phyloP scores from a whole-genome alignment of 1,284 basidiomycete species.

The Cutaneotrichosporon sp. region DNA sequence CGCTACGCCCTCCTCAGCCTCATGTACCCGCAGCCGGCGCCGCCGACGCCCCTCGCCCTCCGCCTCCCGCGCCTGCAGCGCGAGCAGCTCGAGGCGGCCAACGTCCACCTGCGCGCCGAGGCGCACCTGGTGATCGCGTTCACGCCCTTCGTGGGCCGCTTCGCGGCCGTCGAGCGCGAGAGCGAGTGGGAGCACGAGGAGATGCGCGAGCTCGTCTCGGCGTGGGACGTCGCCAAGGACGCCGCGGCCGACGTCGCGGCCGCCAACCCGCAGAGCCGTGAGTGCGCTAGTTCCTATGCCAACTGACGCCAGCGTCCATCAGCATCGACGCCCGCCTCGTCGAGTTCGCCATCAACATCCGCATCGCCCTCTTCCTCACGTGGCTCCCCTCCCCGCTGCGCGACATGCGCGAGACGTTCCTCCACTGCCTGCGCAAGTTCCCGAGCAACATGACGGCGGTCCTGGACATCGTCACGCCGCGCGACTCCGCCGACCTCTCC shows the following conservation, averaged over 20 bases:
- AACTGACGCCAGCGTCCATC: conserved; percentile 12
- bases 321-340: conserved; percentile 17
- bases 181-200: conserved; percentile 1
- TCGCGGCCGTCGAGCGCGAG: conserved; percentile 14
- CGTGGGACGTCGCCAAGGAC: conserved; percentile 5
- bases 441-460: conserved; percentile 11
- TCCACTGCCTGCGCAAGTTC: conserved; percentile 11
- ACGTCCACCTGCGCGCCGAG: conserved; percentile 19
- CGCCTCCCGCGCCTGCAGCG: conserved; percentile 15
- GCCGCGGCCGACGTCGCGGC: neutral
- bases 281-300: too few relatives aligned
- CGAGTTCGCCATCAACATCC: conserved; percentile 15
- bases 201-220: conserved; percentile 2
- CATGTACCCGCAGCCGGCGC: conserved; percentile 12
- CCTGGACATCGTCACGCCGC: conserved; percentile 12
- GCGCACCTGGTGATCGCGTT: conserved; percentile 13
- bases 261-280: conserved; percentile 2
- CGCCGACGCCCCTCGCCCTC: conserved; percentile 11
- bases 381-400: conserved; percentile 23
- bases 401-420: conserved; percentile 11
- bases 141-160: conserved; percentile 6
- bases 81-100: conserved; percentile 17
- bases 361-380: conserved; percentile 14
- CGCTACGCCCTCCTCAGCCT: conserved; percentile 16
- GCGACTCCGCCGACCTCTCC: neutral